phyloP scores from a whole-genome alignment of 352 stramenopile genomes.

The Phytophthora kernoviae region DNA sequence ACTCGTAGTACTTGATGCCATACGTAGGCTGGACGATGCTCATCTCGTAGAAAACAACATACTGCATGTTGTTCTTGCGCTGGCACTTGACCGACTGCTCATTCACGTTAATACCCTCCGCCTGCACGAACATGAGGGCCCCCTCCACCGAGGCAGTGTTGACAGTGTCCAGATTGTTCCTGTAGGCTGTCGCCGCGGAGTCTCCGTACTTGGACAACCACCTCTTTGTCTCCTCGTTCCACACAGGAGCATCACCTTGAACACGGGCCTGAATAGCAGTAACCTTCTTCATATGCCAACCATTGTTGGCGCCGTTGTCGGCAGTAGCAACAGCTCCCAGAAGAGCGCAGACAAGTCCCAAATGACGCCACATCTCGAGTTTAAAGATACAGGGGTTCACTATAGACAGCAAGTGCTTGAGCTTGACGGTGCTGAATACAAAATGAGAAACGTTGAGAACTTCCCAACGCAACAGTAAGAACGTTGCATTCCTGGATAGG shows the following conservation, averaged over 20 bases:
- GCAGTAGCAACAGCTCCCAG: conserved; percentile 9
- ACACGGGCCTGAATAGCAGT: conserved; percentile 63
- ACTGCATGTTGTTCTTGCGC: conserved; percentile 77
- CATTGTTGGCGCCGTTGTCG: conserved; percentile 5
- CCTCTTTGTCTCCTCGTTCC: conserved; percentile 30
- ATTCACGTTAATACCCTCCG: conserved; percentile 64
- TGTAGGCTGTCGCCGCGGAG: conserved; percentile 41
- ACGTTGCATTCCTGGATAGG: background rate
- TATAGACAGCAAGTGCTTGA: conserved; percentile 9
- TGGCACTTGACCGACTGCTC: conserved; percentile 56
- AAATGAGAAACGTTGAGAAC: background rate
- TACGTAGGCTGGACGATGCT: conserved; percentile 61
- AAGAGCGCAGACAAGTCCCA: conserved; percentile 21
- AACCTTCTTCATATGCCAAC: conserved; percentile 57
- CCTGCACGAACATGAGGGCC: conserved; percentile 71
- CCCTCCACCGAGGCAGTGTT: conserved; percentile 70
- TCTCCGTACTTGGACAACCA: conserved; percentile 52
- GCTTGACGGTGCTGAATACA: background rate
- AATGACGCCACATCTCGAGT: conserved; percentile 24
- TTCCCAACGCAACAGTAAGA: background rate
- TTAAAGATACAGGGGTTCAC: background rate
- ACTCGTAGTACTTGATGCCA: conserved; percentile 54
- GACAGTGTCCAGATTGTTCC: conserved; percentile 58
- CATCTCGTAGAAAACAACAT: conserved; percentile 77
- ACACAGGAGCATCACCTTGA: conserved; percentile 50